Evolutionary conservation across 2,329 filamentous ascomycete species (phyloP).

Genomic region (Dactylellina drechsleri): DNA sequence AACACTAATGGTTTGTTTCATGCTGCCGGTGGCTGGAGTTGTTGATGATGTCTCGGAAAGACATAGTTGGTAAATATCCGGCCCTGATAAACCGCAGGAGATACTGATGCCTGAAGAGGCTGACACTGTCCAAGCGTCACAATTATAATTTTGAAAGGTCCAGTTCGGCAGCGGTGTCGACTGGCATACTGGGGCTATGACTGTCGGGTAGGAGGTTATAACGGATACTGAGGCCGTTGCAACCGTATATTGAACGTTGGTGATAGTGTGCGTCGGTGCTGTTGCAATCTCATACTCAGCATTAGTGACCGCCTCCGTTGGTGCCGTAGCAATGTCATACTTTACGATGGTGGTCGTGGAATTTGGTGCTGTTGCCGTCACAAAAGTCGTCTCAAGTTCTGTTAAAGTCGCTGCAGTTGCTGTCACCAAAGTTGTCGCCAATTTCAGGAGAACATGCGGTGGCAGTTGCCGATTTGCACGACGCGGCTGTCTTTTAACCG

Average conservation of each 20-base stretch:
- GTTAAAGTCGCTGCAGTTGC: slow-evolving; percentile 6
- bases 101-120: neutral
- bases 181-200: slow-evolving; percentile 6
- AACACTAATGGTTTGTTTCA: slow-evolving; percentile 5
- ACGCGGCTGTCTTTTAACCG: no score
- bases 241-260: slow-evolving; percentile 2
- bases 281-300: slow-evolving; percentile 4
- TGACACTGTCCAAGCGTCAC: slow-evolving; percentile 1
- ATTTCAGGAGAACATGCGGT: neutral
- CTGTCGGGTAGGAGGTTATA: slow-evolving; percentile 5
- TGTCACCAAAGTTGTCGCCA: slow-evolving; percentile 4
- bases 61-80: no score
- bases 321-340: slow-evolving; percentile 6
- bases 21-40: neutral
- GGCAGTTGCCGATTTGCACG: no score
- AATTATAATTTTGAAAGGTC: slow-evolving; percentile 8
- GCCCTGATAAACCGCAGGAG: no score
- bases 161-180: slow-evolving; percentile 3
- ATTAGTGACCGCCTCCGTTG: slow-evolving; percentile 2
- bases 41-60: no score
- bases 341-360: slow-evolving; percentile 1
- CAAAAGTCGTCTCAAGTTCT: neutral
- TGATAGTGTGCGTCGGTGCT: slow-evolving; percentile 4
- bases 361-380: slow-evolving; percentile 1
- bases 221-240: slow-evolving; percentile 5